phyloP scores from a whole-genome alignment of 2,329 filamentous ascomycete species.

The Apiospora rasikravindrae region DNA sequence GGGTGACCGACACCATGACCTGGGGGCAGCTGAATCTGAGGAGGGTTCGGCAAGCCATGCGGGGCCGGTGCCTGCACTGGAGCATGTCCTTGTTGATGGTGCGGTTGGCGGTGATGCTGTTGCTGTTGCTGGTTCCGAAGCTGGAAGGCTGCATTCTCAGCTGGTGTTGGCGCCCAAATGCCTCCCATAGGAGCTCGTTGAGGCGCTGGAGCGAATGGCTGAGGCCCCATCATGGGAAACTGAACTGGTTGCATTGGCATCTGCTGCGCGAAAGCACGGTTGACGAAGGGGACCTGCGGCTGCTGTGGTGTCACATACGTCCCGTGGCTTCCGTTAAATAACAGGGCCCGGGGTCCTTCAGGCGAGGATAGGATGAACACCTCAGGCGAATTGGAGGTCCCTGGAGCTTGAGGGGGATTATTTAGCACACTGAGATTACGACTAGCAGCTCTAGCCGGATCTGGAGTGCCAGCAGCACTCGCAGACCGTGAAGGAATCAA shows the following conservation, averaged over 20 bases:
- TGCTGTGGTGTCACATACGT: constrained; percentile 56
- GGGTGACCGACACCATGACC: constrained; percentile 34
- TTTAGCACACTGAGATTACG: constrained; percentile 34
- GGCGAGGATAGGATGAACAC: constrained; percentile 68
- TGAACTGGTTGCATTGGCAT: constrained; percentile 15
- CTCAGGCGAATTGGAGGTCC: constrained; percentile 45
- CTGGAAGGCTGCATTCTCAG: constrained; percentile 18
- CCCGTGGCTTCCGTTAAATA: constrained; percentile 58
- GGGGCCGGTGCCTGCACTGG: constrained; percentile 36
- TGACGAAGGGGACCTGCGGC: not conserved
- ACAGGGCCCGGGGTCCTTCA: constrained; percentile 60
- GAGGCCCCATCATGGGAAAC: not conserved
- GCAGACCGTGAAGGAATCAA: constrained; percentile 46
- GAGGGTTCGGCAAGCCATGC: constrained; percentile 34
- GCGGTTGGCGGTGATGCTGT: constrained; percentile 25
- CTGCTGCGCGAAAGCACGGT: not conserved
- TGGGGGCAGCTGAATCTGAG: constrained; percentile 35
- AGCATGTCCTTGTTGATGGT: constrained; percentile 30
- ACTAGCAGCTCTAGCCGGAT: constrained; percentile 43
- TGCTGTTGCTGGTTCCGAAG: constrained; percentile 19
- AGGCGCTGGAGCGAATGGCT: not conserved
- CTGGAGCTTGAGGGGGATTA: constrained; percentile 27
- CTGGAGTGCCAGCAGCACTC: constrained; percentile 56
- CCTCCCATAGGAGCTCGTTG: constrained; percentile 17
- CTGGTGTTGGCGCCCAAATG: constrained; percentile 22